Evolutionary conservation across 495 filamentous ascomycete species (phyloP), one percentile per base, ranked within the genome.

Genomic region (Xylaria grammica): DNA sequence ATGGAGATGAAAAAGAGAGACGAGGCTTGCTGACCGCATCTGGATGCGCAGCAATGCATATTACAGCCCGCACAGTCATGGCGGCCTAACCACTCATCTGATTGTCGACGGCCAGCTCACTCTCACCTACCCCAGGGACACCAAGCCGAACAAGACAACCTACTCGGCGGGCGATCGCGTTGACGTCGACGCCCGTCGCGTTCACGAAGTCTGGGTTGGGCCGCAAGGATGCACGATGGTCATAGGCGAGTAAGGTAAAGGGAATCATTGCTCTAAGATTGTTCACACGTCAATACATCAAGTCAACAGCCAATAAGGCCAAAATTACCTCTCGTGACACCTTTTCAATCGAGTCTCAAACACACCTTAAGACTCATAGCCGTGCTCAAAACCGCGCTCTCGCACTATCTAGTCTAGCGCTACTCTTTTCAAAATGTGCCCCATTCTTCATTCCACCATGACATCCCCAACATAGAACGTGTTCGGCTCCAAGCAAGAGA

Each of bases 161-260:
- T 91, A 90, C 70, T 83, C 84, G 0, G 80, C 80, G 2, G 92
- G 91, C 0, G 85, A 82, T 15, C 79, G 92, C 60, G 72, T 95
- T n/a, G 91, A 94, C 77, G 91, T 96, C 3, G 89, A 89, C 8
- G 89, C 90, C 1, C 81, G 82, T 0, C 84, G 86, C 46, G 60
- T 86, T 10, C 92, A 95, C 77, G 92, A 95, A 80, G 91, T 95
- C 20, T 95, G 91, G 92, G 87, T 94, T 67, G 91, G 92, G 0
- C 42, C 72, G 1, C 81, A 88, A 58, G 92, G 92, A 0, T 96
- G 92, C 77, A 92, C 90, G 42, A 93, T 92, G 80, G 90, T 94
- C 22, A 92, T 95, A 75, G 92, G 92, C 20, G 91, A 93, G 73
- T 92, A 73, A 78, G 34, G 17, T 17, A 2, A 32, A n/a, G 6